Percentiles rank a stretch among this genome's conserved stretches.
Conservation (phyloP, 371 early-diverging fungal genomes). For the Mortierella sp. region DNA sequence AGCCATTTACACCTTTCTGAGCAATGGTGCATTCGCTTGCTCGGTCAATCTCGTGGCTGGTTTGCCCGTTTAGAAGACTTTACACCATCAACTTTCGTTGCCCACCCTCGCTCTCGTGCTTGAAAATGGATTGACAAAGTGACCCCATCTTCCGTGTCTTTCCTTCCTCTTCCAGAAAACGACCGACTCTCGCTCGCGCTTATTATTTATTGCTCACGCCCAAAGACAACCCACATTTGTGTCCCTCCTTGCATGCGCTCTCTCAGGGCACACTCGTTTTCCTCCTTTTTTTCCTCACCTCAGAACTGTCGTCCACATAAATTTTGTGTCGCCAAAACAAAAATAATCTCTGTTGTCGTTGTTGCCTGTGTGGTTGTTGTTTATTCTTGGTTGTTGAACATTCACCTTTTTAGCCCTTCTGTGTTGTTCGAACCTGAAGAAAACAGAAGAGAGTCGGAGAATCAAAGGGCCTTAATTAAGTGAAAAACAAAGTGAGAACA, state of each 20-base stretch:
- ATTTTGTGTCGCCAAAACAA: slow-evolving; percentile 10
- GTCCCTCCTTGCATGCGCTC: background rate
- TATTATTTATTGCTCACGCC: slow-evolving; percentile 9
- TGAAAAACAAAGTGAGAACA: background rate
- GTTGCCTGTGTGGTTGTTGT: background rate
- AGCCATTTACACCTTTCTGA: slow-evolving; percentile 1
- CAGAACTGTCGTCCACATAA: background rate
- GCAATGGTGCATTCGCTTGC: background rate
- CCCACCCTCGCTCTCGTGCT: background rate
- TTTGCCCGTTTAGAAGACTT: background rate
- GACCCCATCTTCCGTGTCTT: background rate
- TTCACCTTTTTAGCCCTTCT: background rate
- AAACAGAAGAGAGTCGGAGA: background rate
- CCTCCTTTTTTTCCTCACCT: background rate
- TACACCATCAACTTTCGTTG: background rate
- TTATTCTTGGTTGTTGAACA: background rate
- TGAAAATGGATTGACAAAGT: background rate
- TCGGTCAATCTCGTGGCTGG: background rate
- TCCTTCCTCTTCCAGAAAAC: background rate
- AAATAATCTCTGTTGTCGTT: background rate
- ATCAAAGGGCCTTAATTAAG: background rate
- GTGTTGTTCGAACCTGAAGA: background rate
- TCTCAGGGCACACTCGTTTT: slow-evolving; percentile 9
- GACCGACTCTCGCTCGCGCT: background rate
- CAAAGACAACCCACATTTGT: slow-evolving; percentile 3